Percentiles rank a stretch among this genome's conserved stretches.
These are phyloP conservation scores for Plasmodium fragile DNA, from an alignment of 169 alveolate genomes.

Conservation along the genomic window DNA sequence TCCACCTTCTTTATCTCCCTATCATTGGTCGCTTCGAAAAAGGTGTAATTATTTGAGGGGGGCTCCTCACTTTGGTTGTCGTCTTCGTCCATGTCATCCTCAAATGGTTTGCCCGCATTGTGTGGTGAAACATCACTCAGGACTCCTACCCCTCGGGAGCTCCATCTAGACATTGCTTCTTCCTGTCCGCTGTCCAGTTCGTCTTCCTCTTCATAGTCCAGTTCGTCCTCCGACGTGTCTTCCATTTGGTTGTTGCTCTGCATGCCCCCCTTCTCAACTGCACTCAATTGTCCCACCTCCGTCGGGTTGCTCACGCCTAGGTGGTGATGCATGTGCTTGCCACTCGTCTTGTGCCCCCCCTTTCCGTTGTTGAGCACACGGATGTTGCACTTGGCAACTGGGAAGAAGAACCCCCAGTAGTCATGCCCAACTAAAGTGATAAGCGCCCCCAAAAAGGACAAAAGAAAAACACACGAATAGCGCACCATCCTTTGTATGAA, in stretches of 20 bases:
- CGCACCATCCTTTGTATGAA: background rate
- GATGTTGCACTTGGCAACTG: constrained; percentile 19
- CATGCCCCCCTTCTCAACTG: background rate
- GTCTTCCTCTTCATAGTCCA: background rate
- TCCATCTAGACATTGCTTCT: background rate
- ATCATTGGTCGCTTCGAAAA: background rate
- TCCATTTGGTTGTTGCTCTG: background rate
- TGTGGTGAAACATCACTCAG: constrained; percentile 9
- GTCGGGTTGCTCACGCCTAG: background rate
- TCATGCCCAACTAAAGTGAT: background rate
- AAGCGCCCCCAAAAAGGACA: constrained; percentile 1
- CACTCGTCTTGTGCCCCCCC: background rate
- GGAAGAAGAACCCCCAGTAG: background rate
- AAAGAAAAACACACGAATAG: constrained; percentile 2
- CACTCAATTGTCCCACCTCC: background rate
- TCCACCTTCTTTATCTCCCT: background rate
- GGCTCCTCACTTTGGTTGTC: background rate
- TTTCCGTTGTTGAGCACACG: background rate
- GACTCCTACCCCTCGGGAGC: background rate
- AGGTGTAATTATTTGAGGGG: background rate
- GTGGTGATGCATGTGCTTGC: background rate
- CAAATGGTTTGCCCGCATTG: background rate
- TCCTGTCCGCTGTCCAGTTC: background rate
- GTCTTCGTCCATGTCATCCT: background rate
- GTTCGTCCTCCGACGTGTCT: background rate